Evolutionary conservation across 495 filamentous ascomycete species (phyloP).

Genomic region (Choiromyces venosus): DNA sequence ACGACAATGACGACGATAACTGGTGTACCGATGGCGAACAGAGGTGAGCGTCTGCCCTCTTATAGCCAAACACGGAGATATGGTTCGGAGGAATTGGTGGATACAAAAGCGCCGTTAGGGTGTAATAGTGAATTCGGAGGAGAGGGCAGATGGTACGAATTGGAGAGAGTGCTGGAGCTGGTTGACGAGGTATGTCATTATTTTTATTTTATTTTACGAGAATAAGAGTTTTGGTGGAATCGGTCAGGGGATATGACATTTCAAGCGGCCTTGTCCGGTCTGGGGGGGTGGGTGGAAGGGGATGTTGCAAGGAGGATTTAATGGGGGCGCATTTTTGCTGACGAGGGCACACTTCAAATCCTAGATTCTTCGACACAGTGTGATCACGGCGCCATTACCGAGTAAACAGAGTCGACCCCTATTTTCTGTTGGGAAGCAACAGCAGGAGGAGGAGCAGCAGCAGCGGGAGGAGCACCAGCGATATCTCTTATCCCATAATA

Average conservation of each 20-base stretch:
- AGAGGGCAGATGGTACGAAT: neutral
- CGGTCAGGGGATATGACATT: neutral
- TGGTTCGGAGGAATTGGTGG: neutral
- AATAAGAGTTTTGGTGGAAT: neutral
- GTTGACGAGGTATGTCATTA: neutral
- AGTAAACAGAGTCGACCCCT: neutral
- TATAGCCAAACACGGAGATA: neutral
- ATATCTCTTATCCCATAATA: slow-evolving; percentile 1
- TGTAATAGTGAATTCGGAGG: neutral
- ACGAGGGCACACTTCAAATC: neutral
- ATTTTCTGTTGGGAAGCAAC: neutral
- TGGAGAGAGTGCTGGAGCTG: neutral
- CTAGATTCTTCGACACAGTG: neutral
- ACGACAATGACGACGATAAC: neutral
- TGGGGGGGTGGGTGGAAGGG: neutral
- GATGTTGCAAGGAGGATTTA: neutral
- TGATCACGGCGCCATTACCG: slow-evolving; percentile 1
- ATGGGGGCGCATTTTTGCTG: slow-evolving; percentile 2
- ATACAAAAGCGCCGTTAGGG: neutral
- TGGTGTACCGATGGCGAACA: neutral
- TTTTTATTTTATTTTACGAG: neutral
- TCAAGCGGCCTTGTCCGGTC: neutral
- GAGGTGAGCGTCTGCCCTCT: neutral
- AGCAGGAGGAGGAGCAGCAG: neutral
- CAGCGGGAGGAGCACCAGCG: neutral